A percentile compares a stretch with the other conserved stretches of the same genome.
phyloP scores from a whole-genome alignment of 2,329 filamentous ascomycete species.

The Aulographum hederae region DNA sequence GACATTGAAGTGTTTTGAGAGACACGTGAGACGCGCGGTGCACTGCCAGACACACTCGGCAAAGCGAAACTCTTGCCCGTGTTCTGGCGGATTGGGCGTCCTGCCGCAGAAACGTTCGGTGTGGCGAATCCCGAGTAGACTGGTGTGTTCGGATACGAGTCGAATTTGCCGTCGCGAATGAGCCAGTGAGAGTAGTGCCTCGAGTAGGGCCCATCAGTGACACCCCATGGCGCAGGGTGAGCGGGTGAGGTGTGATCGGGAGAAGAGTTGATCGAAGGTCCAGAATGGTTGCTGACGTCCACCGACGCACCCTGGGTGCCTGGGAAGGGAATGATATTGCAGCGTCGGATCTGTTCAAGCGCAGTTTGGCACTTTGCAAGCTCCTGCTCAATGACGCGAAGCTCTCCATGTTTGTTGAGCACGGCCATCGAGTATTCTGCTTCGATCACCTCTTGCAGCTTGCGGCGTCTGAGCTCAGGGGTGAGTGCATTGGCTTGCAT shows the following conservation, averaged over 20 bases:
- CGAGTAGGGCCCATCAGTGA: slow-evolving; percentile 80
- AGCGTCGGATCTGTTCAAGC: slow-evolving; percentile 82
- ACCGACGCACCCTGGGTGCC: slow-evolving; percentile 47
- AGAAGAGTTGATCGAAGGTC: slow-evolving; percentile 45
- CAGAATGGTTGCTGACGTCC: slow-evolving; percentile 56
- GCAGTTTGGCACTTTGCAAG: slow-evolving; percentile 88
- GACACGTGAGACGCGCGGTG: slow-evolving; percentile 36
- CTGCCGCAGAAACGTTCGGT: background rate
- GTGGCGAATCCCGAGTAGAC: background rate
- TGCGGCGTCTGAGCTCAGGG: background rate
- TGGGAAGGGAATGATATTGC: slow-evolving; percentile 81
- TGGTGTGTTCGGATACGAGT: slow-evolving; percentile 22
- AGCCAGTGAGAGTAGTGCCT: slow-evolving; percentile 94
- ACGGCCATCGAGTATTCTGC: slow-evolving; percentile 85
- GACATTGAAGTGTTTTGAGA: slow-evolving; percentile 34
- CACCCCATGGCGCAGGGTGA: slow-evolving; percentile 77
- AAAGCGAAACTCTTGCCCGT: slow-evolving; percentile 24
- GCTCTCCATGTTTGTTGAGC: slow-evolving; percentile 80
- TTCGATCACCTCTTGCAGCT: slow-evolving; percentile 54
- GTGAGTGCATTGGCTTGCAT: background rate
- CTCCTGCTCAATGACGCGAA: slow-evolving; percentile 89
- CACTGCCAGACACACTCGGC: background rate
- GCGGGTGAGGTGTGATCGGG: slow-evolving; percentile 48
- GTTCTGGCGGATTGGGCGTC: slow-evolving; percentile 61
- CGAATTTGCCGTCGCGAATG: slow-evolving; percentile 72